These are phyloP conservation scores for Actinomucor elegans DNA, from an alignment of 371 early-diverging fungal species.

Conservation along the genomic window DNA sequence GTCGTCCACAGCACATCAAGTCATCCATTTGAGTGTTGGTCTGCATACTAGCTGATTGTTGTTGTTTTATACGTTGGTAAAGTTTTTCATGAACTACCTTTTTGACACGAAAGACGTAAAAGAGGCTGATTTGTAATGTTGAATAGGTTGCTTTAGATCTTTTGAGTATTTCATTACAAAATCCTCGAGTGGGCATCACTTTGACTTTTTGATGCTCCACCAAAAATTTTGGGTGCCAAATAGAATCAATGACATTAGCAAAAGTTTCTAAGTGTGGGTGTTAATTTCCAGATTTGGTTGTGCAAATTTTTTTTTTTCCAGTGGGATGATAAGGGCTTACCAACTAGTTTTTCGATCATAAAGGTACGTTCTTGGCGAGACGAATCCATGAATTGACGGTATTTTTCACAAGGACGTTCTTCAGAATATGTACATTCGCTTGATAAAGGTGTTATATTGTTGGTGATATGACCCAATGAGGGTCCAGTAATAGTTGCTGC, in stretches of 20 bases:
- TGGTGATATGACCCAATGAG: background rate
- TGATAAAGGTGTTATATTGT: background rate
- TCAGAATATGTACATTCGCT: slow-evolving; percentile 11
- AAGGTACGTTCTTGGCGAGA: slow-evolving; percentile 34
- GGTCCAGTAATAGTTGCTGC: slow-evolving; percentile 3
- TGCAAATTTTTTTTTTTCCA: background rate
- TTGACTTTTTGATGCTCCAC: slow-evolving; percentile 40
- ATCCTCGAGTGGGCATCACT: slow-evolving; percentile 44
- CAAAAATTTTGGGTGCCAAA: slow-evolving; percentile 40
- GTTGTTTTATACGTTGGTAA: slow-evolving; percentile 6
- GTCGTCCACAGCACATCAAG: slow-evolving; percentile 64
- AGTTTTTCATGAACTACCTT: slow-evolving; percentile 34
- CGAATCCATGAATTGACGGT: slow-evolving; percentile 29
- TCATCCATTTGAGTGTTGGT: slow-evolving; percentile 22
- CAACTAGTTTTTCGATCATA: slow-evolving; percentile 39
- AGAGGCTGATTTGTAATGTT: slow-evolving; percentile 71
- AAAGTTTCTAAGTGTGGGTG: slow-evolving; percentile 25
- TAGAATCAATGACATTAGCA: slow-evolving; percentile 38
- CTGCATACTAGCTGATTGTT: slow-evolving; percentile 1
- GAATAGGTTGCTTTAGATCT: slow-evolving; percentile 75
- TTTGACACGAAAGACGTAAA: slow-evolving; percentile 61
- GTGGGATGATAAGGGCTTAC: slow-evolving; percentile 18
- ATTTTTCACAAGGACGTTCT: slow-evolving; percentile 29
- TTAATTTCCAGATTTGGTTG: background rate
- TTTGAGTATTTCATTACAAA: slow-evolving; percentile 73